phyloP scores from a whole-genome alignment of 192 early-diverging fungal genomes.

The Spizellomyces punctatus region DNA sequence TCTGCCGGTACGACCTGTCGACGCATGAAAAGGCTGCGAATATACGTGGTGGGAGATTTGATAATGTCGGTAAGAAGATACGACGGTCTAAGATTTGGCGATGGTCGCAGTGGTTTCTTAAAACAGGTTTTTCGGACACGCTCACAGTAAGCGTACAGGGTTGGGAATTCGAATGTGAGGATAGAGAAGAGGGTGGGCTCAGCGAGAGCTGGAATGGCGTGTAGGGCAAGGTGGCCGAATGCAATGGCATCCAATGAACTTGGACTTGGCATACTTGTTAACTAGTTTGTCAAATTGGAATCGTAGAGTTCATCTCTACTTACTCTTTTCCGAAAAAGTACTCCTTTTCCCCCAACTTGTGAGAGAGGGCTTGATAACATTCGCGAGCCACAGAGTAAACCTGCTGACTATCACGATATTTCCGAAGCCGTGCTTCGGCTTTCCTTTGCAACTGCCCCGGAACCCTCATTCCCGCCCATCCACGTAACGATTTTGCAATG shows the following conservation, averaged over 20 bases:
- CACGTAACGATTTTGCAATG: conserved; percentile 69
- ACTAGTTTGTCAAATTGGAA: background rate
- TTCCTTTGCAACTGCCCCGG: conserved; percentile 74
- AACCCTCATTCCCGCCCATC: conserved; percentile 67
- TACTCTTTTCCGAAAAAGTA: conserved; percentile 83
- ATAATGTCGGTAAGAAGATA: conserved; percentile 23
- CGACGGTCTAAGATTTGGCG: conserved; percentile 47
- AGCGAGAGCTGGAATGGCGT: conserved; percentile 73
- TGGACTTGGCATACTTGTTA: conserved; percentile 43
- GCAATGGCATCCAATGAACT: conserved; percentile 79
- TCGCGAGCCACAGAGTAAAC: conserved; percentile 67
- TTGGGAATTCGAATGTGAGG: conserved; percentile 67
- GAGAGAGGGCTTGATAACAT: conserved; percentile 65
- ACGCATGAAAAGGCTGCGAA: conserved; percentile 5
- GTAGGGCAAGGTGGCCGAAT: conserved; percentile 82
- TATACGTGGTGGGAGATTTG: conserved; percentile 15
- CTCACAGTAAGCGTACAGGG: conserved; percentile 63
- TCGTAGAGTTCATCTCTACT: background rate
- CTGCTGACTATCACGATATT: conserved; percentile 44
- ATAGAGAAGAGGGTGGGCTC: conserved; percentile 68
- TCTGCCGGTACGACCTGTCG: conserved; percentile 17
- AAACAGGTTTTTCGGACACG: conserved; percentile 46
- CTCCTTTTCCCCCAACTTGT: conserved; percentile 71
- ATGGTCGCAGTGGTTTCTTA: conserved; percentile 5
- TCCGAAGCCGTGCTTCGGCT: conserved; percentile 67